Conservation (phyloP, 1,284 basidiomycete genomes). For the Pseudozyma hubeiensis region DNA sequence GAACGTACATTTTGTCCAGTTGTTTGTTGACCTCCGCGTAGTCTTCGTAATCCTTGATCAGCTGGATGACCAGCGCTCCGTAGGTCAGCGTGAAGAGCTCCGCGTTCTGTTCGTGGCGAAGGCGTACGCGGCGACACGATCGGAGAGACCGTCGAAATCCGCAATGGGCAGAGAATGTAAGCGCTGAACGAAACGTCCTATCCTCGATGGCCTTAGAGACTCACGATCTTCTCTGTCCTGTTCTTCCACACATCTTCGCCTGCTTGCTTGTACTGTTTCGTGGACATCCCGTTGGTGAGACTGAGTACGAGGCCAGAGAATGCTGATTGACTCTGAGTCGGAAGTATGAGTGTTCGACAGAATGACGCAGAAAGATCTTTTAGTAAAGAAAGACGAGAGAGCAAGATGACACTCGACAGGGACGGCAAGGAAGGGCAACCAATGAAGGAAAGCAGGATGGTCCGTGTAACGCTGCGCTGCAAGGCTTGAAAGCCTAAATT, state of each 20-base stretch:
- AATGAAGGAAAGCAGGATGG: neutral
- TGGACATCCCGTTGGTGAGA: slow-evolving; percentile 27
- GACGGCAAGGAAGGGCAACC: neutral
- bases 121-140: neutral
- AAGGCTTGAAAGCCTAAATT: neutral
- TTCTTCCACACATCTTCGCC: slow-evolving; percentile 68
- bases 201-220: slow-evolving; percentile 7
- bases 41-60: slow-evolving; percentile 99
- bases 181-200: no score
- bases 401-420: neutral
- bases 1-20: slow-evolving; percentile 74
- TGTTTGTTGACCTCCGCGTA: slow-evolving; percentile 82
- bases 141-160: neutral
- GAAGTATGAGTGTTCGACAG: no score
- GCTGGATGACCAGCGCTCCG: slow-evolving; percentile 95
- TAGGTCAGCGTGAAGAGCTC: slow-evolving; percentile 98
- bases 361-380: no score
- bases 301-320: no score
- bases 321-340: no score
- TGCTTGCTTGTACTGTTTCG: slow-evolving; percentile 63
- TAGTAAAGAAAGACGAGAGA: no score
- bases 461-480: neutral
- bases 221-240: slow-evolving; percentile 66
- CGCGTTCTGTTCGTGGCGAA: slow-evolving; percentile 74
- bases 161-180: no score